Conservation (phyloP, 768 basidiomycete species). For the Phylloporus rhodoxanthus region DNA sequence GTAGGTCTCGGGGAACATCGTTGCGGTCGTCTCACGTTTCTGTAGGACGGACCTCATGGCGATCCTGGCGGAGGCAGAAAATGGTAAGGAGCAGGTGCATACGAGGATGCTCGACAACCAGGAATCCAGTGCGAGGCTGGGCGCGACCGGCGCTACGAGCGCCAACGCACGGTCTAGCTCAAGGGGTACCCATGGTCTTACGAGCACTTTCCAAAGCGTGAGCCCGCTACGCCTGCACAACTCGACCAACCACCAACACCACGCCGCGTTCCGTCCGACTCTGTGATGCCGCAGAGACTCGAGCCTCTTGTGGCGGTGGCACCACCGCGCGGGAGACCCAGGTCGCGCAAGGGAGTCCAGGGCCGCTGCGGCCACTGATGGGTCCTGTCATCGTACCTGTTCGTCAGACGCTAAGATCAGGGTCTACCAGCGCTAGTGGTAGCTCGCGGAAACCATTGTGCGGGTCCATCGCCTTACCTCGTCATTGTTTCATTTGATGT, state of each 20-base stretch:
- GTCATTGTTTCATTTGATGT: neutral
- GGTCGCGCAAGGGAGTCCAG: conserved; percentile 20
- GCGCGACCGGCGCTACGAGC: no score
- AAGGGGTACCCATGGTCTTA: neutral
- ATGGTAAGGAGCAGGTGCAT: conserved; percentile 16
- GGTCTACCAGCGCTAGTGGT: conserved; percentile 14
- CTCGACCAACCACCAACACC: conserved; percentile 3
- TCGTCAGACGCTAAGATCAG: conserved; percentile 35
- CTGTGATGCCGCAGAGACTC: conserved; percentile 3
- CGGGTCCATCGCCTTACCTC: conserved; percentile 22
- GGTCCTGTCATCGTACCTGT: conserved; percentile 65
- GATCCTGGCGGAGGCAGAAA: conserved; percentile 77
- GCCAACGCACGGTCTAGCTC: neutral
- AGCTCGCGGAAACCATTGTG: conserved; percentile 45
- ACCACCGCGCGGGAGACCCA: neutral
- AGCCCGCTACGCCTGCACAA: conserved; percentile 1
- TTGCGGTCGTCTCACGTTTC: neutral
- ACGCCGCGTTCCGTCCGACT: conserved; percentile 8
- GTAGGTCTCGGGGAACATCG: conserved; percentile 20
- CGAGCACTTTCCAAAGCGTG: neutral
- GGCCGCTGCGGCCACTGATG: conserved; percentile 31
- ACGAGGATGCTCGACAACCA: neutral
- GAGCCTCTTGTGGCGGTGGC: neutral
- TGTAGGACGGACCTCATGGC: conserved; percentile 74
- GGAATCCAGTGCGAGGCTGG: neutral